Evolutionary conservation across 768 basidiomycete species (phyloP), one percentile per base, ranked within the genome.

Genomic region (Rhizopogon sp.): DNA sequence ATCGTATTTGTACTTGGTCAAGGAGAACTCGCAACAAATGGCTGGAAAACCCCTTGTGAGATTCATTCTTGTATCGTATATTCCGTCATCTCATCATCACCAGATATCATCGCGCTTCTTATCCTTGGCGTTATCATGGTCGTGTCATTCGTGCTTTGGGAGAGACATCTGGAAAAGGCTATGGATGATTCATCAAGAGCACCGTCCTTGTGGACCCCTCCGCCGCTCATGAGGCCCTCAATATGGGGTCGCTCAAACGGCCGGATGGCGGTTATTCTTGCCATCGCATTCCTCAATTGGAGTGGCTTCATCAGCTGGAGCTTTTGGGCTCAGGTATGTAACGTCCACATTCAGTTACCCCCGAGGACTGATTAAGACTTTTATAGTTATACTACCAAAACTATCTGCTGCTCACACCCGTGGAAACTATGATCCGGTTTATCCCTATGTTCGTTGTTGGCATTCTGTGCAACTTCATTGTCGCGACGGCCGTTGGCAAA

Each of bases 1-100:
- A 75, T 93, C 57, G 76, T 86, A 7, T 93, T 91, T 60, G 83
- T 85, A 0, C 77, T 94, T 3, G 82, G 84, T 46, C 81, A 88
- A 58, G 88, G 83, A 6, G 76, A 76, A n/a, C 70, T 76, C 16
- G 85, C 82, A 3, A 74, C 79, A 0, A 44, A 81, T 4, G 79
- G 81, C 8, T 92, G 88, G 88, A 70, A 66, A 9, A 85, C 85
- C 4, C 60, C 72, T 5, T 82, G 82, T 84, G 58, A 55, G 80
- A 58, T 63, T 3, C 25, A 0, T 16, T 28, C 29, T 25, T 16
- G 40, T 43, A 13, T 49, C 39, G 39, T 5, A 6, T 44, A 35
- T 39, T 17, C 25, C 67, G 68, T 69, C 41, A n/a, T 66, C 58
- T 39, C 52, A 51, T 41, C 3, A 39, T 59, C 22, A 1, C 17